Evolutionary conservation across 2,329 filamentous ascomycete species (phyloP).

Genomic region (Fusarium virguliforme): DNA sequence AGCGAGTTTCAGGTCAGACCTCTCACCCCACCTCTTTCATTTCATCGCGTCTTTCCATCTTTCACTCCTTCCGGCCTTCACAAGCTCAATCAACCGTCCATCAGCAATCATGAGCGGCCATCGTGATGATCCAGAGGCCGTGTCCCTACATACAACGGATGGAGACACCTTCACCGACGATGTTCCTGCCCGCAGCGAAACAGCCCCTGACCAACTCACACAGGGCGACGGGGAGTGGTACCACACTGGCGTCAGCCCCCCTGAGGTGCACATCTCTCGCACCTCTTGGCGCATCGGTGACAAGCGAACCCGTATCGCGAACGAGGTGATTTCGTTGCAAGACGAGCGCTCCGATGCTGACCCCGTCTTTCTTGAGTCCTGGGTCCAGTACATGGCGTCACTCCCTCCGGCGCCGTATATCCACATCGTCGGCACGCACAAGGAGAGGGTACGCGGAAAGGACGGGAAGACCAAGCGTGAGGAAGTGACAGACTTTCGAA

Average conservation of each 20-base stretch:
- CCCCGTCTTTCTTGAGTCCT: conserved; percentile 29
- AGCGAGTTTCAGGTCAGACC: too few species aligned
- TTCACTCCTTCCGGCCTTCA: too few species aligned
- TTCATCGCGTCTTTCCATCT: too few species aligned
- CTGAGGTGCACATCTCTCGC: conserved; percentile 28
- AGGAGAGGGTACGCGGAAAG: conserved; percentile 32
- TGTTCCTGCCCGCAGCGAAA: neutral
- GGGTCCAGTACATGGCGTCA: conserved; percentile 33
- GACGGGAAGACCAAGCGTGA: conserved; percentile 37
- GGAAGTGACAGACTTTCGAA: conserved; percentile 38
- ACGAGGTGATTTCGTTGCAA: conserved; percentile 36
- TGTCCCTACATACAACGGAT: conserved; percentile 41
- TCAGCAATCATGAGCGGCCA: conserved; percentile 23
- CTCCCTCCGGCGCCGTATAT: conserved; percentile 43
- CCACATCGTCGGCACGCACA: conserved; percentile 37
- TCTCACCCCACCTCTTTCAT: too few species aligned
- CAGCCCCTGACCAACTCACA: too few species aligned
- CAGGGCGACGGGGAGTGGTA: neutral
- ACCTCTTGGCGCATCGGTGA: conserved; percentile 31
- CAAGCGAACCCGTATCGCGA: conserved; percentile 38
- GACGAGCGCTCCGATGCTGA: conserved; percentile 38
- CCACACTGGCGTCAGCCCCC: conserved; percentile 10
- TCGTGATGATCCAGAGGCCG: conserved; percentile 41
- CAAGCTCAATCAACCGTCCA: too few species aligned
- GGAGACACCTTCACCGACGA: conserved; percentile 36